Base-by-base conservation (phyloP, 148 eudicot species). In the Nepenthes mirabilis region DNA sequence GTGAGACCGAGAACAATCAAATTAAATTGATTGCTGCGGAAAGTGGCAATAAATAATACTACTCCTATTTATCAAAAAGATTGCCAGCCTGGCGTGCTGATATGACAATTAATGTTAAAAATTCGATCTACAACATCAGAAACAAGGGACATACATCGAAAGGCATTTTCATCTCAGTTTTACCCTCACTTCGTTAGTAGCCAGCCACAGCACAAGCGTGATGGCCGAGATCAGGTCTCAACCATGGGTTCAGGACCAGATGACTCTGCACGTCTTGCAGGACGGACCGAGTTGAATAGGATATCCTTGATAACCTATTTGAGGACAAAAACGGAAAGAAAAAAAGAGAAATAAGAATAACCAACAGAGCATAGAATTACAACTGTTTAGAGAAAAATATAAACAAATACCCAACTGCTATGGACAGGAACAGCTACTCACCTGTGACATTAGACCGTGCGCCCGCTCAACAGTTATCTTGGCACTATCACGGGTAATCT, bases 381-480 rank as follows among this genome's bases (percentile, higher is more conserved):
- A 32, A 9, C 62, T 52, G 35, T 34, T 11, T 32, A 35, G 14
- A 55, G 7, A 32, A 50, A 43, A 48, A 12, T 11, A 23, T 50
- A 50, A 6, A 14, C 32, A 52, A 2, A 2, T 12, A 52, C 6
- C 32, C n/a, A 2, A n/a, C 11, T 13, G 5, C 32, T 11, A 12
- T 6, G 34, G 34, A 36, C 33, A 48, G 23, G 23, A 23, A 23
- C 2, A 11, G 37, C 9, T 43, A 55, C 13, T 59, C 70, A 88
- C 98, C 96, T 85, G 98, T 11, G 98, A 91, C 98, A 91, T 91
- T 61, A 91, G 70, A 37, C 96, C 96, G 80, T 91, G 98, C 60
- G 88, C 98, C 72, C 88, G 96, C 79, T 93, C 98, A n/a, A 86
- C 98, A 2, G 96, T 83, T 52, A 93, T 93, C 85, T 93, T 93